These are phyloP conservation scores for Byssothecium circinans DNA, from an alignment of 2,329 filamentous ascomycete genomes.

Conservation along the genomic window DNA sequence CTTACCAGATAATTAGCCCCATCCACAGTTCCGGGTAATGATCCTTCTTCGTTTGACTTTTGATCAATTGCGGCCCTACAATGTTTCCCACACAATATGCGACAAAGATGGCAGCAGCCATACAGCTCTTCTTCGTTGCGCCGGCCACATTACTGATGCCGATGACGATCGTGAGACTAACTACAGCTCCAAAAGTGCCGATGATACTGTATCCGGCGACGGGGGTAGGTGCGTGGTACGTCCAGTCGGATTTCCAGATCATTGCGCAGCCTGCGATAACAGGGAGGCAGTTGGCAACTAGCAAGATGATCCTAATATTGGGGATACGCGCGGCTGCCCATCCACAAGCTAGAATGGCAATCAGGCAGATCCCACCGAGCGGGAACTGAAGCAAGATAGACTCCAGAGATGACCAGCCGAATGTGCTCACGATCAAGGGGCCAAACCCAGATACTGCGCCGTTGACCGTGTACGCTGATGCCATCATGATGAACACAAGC, in stretches of 20 bases:
- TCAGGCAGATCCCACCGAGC: conserved; percentile 67
- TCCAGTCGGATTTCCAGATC: conserved; percentile 71
- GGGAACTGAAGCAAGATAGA: conserved; percentile 67
- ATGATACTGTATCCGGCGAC: conserved; percentile 73
- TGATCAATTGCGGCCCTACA: conserved; percentile 71
- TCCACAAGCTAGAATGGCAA: conserved; percentile 67
- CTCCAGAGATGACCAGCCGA: conserved; percentile 47
- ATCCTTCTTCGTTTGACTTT: conserved; percentile 62
- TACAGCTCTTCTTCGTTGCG: conserved; percentile 76
- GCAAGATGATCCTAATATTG: conserved; percentile 66
- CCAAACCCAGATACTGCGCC: conserved; percentile 47
- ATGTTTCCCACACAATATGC: conserved; percentile 78
- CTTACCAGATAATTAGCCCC: conserved; percentile 65
- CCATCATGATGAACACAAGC: conserved; percentile 45
- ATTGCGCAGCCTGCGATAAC: conserved; percentile 74
- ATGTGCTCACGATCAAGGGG: conserved; percentile 42
- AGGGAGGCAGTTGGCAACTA: conserved; percentile 68
- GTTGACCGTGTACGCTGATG: conserved; percentile 60
- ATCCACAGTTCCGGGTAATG: conserved; percentile 75
- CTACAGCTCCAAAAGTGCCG: conserved; percentile 72
- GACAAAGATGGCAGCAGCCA: conserved; percentile 73
- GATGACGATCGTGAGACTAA: conserved; percentile 61
- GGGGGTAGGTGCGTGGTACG: conserved; percentile 64
- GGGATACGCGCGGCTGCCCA: conserved; percentile 62
- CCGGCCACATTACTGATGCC: conserved; percentile 72